Evolutionary conservation across 495 filamentous ascomycete genomes (phyloP).

Genomic region (Penicillium nucicola): DNA sequence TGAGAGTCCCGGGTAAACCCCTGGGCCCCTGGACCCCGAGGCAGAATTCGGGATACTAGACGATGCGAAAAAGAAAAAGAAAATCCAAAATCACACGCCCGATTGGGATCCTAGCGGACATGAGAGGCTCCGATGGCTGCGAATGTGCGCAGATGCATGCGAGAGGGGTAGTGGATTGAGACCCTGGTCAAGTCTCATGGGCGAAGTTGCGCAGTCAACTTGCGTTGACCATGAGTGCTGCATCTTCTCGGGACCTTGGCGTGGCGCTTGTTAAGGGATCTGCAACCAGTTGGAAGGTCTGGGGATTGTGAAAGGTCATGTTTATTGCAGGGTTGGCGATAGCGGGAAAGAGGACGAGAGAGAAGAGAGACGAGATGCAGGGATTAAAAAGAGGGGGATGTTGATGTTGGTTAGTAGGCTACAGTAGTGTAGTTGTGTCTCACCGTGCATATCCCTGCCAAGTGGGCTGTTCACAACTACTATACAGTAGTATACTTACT

Average conservation of each 20-base stretch:
- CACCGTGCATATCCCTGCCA: constrained; percentile 26
- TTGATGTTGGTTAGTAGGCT: background rate
- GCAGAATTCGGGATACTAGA: constrained; percentile 14
- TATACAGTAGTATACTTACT: too few relatives aligned
- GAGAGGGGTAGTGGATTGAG: constrained; percentile 13
- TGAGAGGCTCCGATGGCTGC: constrained; percentile 16
- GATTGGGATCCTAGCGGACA: constrained; percentile 2
- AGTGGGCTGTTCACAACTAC: constrained; percentile 14
- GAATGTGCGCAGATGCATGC: constrained; percentile 13
- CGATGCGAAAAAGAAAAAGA: background rate
- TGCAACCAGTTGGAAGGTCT: background rate
- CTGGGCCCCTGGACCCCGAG: constrained; percentile 19
- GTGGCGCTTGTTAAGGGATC: constrained; percentile 35
- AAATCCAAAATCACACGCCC: constrained; percentile 7
- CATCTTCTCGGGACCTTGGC: constrained; percentile 31
- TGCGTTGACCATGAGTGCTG: constrained; percentile 9
- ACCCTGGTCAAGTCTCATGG: constrained; percentile 7
- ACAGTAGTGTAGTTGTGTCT: constrained; percentile 7
- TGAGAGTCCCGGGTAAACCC: constrained; percentile 32
- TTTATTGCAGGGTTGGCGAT: background rate
- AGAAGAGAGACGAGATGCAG: constrained; percentile 9
- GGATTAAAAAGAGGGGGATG: constrained; percentile 30
- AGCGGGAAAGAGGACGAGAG: background rate
- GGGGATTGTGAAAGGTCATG: constrained; percentile 1
- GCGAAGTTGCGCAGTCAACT: constrained; percentile 28